phyloP scores from a whole-genome alignment of 345 rosid species.

The Rhodamnia argentea region DNA sequence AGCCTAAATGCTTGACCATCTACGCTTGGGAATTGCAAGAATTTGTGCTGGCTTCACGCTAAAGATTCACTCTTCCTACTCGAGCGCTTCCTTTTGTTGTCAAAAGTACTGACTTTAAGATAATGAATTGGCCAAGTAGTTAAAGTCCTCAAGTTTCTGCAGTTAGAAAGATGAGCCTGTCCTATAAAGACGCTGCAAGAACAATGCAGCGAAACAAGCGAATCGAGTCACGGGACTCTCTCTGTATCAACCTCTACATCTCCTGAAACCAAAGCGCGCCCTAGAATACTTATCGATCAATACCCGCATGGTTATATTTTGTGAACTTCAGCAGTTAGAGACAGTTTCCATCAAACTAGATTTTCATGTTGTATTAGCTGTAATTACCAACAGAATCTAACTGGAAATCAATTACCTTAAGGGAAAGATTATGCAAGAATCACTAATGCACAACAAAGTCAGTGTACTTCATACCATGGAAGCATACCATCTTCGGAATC shows the following conservation, averaged over 20 bases:
- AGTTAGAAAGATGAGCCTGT: neutral
- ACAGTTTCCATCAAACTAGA: neutral
- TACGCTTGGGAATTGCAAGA: neutral
- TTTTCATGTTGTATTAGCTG: neutral
- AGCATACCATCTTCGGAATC: neutral
- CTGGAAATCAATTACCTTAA: neutral
- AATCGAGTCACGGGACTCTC: neutral
- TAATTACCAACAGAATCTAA: neutral
- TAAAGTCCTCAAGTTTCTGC: neutral
- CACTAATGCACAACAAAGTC: neutral
- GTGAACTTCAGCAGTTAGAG: neutral
- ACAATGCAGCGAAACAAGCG: neutral
- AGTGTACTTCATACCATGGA: neutral
- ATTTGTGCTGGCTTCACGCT: neutral
- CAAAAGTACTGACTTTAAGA: neutral
- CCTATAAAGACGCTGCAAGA: neutral
- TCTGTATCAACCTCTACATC: neutral
- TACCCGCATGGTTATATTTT: neutral
- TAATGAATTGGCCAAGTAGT: neutral
- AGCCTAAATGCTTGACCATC: neutral
- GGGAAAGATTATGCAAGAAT: neutral
- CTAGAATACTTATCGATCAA: neutral
- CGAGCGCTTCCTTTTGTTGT: neutral
- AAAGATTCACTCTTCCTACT: neutral
- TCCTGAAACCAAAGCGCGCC: neutral